Base-by-base conservation (phyloP, 2,329 filamentous ascomycete species). In the Calonectria honghensis region DNA sequence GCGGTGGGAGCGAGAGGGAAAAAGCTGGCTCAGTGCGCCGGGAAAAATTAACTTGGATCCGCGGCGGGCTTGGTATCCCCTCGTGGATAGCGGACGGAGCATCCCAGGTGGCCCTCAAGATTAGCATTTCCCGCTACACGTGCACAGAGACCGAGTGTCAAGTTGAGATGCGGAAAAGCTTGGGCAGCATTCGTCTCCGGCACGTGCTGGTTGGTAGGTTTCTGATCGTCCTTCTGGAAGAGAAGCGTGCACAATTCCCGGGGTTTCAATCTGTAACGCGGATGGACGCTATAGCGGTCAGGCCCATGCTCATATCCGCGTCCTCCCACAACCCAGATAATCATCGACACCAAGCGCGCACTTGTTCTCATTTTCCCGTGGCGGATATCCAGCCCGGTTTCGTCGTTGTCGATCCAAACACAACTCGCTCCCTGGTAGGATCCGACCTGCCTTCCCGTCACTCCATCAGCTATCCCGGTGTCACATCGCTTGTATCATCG, bases 1-100 rank as follows among this genome's bases (percentile, higher is more conserved):
- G 54, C 35, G 57, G 52, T 61, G 39, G 67, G 51, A 61, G 32
- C 39, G 13, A 16, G 35, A 57, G n/a, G 37, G n/a, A 61, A 16
- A 35, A 37, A 61, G n/a, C 57, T 18, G 24, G 66, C 35, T 52
- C 59, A 65, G 31, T 32, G 13, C 11, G 29, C 32, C 66, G 66
- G 59, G 32, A 45, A 45, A 45, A 66, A 65, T 66, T 52, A 73
- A 66, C 67, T 32, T 70, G 67, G 71, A 67, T 61, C 72, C 59
- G 32, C 45, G 39, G 39, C 37, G 37, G 48, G 41, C 16, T 50
- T 24, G 32, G 5, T 9, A 14, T 24, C 54, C 54, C 27, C 35
- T 32, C 39, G 18, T 48, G n/a, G 24, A 39, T 18, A 18, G 16
- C 41, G 16, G 39, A 41, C 32, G 57, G 57, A 61, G 9, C 20